phyloP scores from a whole-genome alignment of 257 asterid species.

The Ehretia macrophylla region DNA sequence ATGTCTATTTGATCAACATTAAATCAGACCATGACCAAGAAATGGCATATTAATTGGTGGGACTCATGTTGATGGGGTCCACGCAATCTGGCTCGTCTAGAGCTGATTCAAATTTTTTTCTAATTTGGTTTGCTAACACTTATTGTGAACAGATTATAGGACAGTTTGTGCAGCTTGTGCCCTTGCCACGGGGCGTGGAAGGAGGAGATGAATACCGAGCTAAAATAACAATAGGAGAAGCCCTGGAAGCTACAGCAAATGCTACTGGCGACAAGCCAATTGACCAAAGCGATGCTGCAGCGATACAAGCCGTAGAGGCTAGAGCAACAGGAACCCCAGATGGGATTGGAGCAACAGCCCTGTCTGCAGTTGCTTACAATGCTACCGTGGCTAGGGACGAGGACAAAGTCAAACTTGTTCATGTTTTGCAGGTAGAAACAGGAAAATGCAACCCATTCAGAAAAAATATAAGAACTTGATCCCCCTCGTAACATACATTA shows the following conservation, averaged over 20 bases:
- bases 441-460: too few species aligned
- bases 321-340: slow-evolving; percentile 69
- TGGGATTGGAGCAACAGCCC: slow-evolving; percentile 64
- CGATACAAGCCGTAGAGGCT: slow-evolving; percentile 69
- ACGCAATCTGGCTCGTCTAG: too few species aligned
- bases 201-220: slow-evolving; percentile 17
- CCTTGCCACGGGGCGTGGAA: slow-evolving; percentile 5
- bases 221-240: slow-evolving; percentile 61
- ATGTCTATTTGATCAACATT: too few species aligned
- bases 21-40: too few species aligned
- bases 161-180: slow-evolving; percentile 26
- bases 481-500: too few species aligned
- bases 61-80: too few species aligned
- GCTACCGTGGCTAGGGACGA: slow-evolving; percentile 32
- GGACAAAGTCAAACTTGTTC: slow-evolving; percentile 55
- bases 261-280: slow-evolving; percentile 45
- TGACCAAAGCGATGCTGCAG: slow-evolving; percentile 73
- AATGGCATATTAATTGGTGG: too few species aligned
- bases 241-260: slow-evolving; percentile 56
- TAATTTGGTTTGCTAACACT: background rate
- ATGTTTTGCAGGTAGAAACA: slow-evolving; percentile 37
- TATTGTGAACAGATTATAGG: slow-evolving; percentile 39
- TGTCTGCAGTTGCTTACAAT: slow-evolving; percentile 65
- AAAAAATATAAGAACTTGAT: too few species aligned
- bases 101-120: too few species aligned